Evolutionary conservation across 495 filamentous ascomycete genomes (phyloP).

Genomic region (Massariosphaeria phaeospora): DNA sequence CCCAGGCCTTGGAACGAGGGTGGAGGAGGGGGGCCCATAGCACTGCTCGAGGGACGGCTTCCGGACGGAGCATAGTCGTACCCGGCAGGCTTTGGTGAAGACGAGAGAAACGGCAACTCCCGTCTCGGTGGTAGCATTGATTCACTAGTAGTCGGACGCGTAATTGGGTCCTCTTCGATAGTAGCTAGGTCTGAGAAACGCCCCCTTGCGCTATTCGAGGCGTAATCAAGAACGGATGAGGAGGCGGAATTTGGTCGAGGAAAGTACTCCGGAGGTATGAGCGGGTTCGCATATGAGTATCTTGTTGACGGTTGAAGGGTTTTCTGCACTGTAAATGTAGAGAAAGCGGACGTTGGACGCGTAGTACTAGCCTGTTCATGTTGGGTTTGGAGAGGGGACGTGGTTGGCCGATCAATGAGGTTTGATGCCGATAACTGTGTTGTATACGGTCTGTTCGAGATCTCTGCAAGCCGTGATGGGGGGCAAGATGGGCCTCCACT

Average conservation of each 20-base stretch:
- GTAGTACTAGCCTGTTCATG: not conserved
- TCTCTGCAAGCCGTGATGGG: not conserved
- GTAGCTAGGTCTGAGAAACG: not conserved
- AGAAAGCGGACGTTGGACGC: not conserved
- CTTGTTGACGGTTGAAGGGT: not conserved
- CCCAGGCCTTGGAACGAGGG: too few relatives aligned
- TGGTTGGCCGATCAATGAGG: not conserved
- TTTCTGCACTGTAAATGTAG: not conserved
- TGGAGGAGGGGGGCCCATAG: conserved; percentile 6
- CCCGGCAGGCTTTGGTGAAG: not conserved
- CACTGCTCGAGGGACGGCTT: not conserved
- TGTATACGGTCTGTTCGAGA: not conserved
- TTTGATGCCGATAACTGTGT: not conserved
- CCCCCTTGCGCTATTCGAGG: not conserved
- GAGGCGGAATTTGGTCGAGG: conserved; percentile 1
- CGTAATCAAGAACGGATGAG: not conserved
- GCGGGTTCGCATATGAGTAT: not conserved
- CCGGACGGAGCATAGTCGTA: not conserved
- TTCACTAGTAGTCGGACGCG: not conserved
- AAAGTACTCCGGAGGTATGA: conserved; percentile 10
- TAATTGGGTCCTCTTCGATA: not conserved
- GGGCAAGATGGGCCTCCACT: not conserved
- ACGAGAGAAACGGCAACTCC: conserved; percentile 15
- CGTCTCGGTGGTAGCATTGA: conserved; percentile 6
- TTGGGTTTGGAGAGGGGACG: not conserved